A percentile compares a stretch with the other conserved stretches of the same genome.
Evolutionary conservation across 768 basidiomycete species (phyloP).

Genomic region (Boletus pseudopeckii): DNA sequence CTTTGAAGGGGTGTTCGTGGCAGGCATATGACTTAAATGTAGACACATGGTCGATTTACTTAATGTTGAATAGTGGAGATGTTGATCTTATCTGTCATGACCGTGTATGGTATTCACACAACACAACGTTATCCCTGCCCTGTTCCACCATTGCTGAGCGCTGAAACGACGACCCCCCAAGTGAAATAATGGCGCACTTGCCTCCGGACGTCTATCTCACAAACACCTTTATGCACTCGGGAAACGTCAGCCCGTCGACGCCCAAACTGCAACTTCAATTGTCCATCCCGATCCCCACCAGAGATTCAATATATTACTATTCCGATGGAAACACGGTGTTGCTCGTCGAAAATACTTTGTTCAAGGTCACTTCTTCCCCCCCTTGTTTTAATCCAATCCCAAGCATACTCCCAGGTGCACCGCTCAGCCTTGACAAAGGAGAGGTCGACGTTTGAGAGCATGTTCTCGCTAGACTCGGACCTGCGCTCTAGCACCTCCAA

Average conservation of each 20-base stretch:
- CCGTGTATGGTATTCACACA: constrained; percentile 15
- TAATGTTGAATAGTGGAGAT: background rate
- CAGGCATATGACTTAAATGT: constrained; percentile 12
- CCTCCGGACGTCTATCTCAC: constrained; percentile 32
- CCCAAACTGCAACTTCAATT: constrained; percentile 33
- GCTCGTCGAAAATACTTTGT: constrained; percentile 42
- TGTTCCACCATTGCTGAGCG: constrained; percentile 4
- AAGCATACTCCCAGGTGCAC: constrained; percentile 34
- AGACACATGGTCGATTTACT: background rate
- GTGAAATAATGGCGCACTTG: constrained; percentile 28
- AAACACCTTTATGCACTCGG: constrained; percentile 33
- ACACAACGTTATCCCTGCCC: constrained; percentile 12
- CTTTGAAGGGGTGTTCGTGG: background rate
- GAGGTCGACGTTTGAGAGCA: constrained; percentile 43
- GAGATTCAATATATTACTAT: constrained; percentile 41
- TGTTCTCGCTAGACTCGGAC: constrained; percentile 43
- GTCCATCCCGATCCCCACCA: constrained; percentile 32
- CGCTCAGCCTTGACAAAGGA: constrained; percentile 43
- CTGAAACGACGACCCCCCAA: constrained; percentile 7
- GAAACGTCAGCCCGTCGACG: constrained; percentile 29
- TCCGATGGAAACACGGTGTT: constrained; percentile 41
- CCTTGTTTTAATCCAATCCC: constrained; percentile 11
- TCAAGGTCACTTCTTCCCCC: constrained; percentile 40
- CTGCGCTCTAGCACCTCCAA: constrained; percentile 25
- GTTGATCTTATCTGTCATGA: constrained; percentile 19